Base-by-base conservation (phyloP, 208 protist species). In the Zelonia costaricensis region DNA sequence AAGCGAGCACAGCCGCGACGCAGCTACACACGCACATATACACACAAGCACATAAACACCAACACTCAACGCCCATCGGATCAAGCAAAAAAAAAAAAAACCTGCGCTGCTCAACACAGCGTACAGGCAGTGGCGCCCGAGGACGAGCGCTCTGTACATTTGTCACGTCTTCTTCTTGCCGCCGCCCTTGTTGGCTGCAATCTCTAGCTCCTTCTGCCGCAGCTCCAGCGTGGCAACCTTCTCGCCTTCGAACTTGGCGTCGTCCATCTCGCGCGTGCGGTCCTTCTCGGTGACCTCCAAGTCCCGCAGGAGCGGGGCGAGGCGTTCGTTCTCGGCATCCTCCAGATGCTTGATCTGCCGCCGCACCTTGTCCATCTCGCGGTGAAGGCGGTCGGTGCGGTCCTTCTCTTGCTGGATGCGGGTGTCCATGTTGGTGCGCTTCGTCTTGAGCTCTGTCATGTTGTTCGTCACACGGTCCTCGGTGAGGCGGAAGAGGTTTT, bases 341-440 rank as follows among this genome's bases (percentile, higher is more conserved):
- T 92, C 67, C 6, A 90, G 64, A n/a, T 87, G 81, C 51, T 82
- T 78, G 43, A 95, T 80, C 46, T 95, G 90, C 46, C 75, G 60
- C 35, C 83, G 74, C 65, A 93, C 78, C 20, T 82, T 79, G 27
- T 95, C 90, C 55, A 83, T 87, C n/a, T 95, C 89, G 22, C 84
- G 84, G 22, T 79, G 55, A 20, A 87, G 55, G 12, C 83, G 78
- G 20, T 93, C 86, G 43, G 58, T 52, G 27, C 65, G 46, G 33
- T 95, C 90, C 69, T 85, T 88, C 69, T 95, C 90, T 43, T 93
- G 86, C 57, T 92, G 86, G 30, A 92, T 79, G 36, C 86, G 80
- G 2, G 69, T 75, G 12, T 89, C 86, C 69, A 91, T 82, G 69
- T 80, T 87, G 18, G 75, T 44, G 45, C 82, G 88, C 57, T 88